Evolutionary conservation across 2,329 filamentous ascomycete species (phyloP).

Genomic region (Arthrobotrys musiformis): DNA sequence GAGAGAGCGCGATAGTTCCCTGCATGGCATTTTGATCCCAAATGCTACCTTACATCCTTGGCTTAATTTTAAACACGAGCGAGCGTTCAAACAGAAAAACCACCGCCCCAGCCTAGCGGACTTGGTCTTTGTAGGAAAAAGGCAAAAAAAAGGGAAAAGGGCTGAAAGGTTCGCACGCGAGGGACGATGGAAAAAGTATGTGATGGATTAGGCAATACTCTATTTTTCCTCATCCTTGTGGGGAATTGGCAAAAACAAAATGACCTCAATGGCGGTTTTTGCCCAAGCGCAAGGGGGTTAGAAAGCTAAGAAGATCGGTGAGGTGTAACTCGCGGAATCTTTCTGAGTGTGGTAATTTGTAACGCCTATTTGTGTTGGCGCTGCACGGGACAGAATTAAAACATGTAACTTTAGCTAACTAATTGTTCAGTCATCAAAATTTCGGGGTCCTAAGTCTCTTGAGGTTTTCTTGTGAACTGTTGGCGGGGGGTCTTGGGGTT

Average conservation of each 20-base stretch:
- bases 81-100: no score
- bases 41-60: conserved; percentile 46
- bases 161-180: not conserved
- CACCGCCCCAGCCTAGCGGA: no score
- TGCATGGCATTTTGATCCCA: conserved; percentile 38
- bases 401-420: not conserved
- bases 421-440: conserved; percentile 7
- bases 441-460: not conserved
- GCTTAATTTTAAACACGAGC: conserved; percentile 18
- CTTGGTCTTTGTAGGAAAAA: no score
- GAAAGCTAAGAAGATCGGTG: not conserved
- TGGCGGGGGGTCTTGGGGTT: not conserved
- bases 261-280: not conserved
- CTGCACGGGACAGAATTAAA: not conserved
- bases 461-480: not conserved
- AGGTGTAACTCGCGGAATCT: not conserved
- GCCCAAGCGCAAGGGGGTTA: not conserved
- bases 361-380: conserved; percentile 1
- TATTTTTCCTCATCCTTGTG: not conserved
- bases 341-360: not conserved
- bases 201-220: not conserved
- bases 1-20: conserved; percentile 29
- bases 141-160: not conserved
- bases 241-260: not conserved
- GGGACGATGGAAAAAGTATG: not conserved